Evolutionary conservation across 2,329 filamentous ascomycete genomes (phyloP).

Genomic region (Fusarium keratoplasticum): DNA sequence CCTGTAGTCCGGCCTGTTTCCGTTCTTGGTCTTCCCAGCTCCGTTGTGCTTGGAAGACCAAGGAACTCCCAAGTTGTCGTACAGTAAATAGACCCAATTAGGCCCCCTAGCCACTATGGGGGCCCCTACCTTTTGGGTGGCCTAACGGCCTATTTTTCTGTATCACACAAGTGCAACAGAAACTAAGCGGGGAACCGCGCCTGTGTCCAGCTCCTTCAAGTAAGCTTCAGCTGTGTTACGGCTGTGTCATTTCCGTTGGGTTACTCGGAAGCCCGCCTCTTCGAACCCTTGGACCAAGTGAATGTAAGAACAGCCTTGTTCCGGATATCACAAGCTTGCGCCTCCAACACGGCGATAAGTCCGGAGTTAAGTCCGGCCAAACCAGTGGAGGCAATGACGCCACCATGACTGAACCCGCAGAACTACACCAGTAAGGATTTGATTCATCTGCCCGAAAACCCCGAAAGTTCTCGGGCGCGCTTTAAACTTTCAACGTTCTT

Average conservation of each 20-base stretch:
- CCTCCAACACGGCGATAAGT: not conserved
- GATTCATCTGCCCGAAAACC: not conserved
- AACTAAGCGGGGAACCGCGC: not conserved
- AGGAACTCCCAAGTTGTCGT: too few relatives aligned
- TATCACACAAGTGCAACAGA: not conserved
- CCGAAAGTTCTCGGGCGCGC: not conserved
- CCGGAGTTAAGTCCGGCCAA: not conserved
- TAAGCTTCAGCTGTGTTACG: not conserved
- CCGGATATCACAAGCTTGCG: not conserved
- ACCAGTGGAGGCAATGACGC: not conserved
- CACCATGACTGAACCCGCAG: not conserved
- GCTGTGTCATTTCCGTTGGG: not conserved
- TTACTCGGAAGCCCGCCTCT: not conserved
- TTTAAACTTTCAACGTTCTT: not conserved
- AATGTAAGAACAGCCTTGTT: not conserved
- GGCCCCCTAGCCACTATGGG: too few relatives aligned
- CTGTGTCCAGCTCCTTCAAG: too few relatives aligned
- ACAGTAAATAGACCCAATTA: too few relatives aligned
- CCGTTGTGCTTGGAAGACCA: too few relatives aligned
- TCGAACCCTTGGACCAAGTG: not conserved
- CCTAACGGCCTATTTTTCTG: not conserved
- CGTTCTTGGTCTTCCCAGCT: too few relatives aligned
- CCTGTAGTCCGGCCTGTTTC: not conserved
- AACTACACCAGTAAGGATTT: not conserved
- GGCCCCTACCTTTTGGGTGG: too few relatives aligned